Base-by-base conservation (phyloP, 305 asterid genomes). In the Fraxinus sp. region DNA sequence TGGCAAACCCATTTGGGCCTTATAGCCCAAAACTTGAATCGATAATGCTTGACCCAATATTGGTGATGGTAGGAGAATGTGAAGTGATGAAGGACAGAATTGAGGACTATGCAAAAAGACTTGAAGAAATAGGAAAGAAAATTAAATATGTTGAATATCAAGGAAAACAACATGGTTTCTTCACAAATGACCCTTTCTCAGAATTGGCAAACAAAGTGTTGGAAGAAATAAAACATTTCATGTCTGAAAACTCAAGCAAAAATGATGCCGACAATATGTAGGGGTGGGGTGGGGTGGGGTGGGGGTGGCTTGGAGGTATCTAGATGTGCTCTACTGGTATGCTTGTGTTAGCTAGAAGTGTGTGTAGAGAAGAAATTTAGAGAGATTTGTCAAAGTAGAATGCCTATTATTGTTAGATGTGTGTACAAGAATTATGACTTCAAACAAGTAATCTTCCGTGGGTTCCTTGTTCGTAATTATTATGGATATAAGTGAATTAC, bases 1-100 rank as follows among this genome's bases (percentile, higher is more conserved):
- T 84, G 79, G 93, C 89, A 22, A 93, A 93, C 86, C 97, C 97
- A 7, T 90, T 90, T 81, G 94, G 97, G 79, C 92, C 91, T 0
- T 46, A 36, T 68, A 91, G 94, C 87, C 91, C 89, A 55, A 89
- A 71, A 16, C 88, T 92, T 4, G 88, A 86, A 14, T 4, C 75
- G 1, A 24, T 88, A 39, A 79, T 77, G 59, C 85, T 92, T 3
- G 93, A 85, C 78, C 95, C 95, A 39, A 85, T 91, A 1, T 59
- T 92, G 79, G 91, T 92, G 35, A 20, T 91, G 16, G 93, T 86
- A 10, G 95, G 97, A 39, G 93, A 85, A 22, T 68, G 83, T 41
- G 97, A 92, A 82, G 77, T 92, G 70, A 86, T 92, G 92, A 90
- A 82, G 80, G 95, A 92, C 39, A 87, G 97, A 37, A 81, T 88